Percentiles rank a stretch among this genome's conserved stretches.
These are phyloP conservation scores for Nasturtium officinale DNA, from an alignment of 345 rosid genomes.

Conservation along the genomic window DNA sequence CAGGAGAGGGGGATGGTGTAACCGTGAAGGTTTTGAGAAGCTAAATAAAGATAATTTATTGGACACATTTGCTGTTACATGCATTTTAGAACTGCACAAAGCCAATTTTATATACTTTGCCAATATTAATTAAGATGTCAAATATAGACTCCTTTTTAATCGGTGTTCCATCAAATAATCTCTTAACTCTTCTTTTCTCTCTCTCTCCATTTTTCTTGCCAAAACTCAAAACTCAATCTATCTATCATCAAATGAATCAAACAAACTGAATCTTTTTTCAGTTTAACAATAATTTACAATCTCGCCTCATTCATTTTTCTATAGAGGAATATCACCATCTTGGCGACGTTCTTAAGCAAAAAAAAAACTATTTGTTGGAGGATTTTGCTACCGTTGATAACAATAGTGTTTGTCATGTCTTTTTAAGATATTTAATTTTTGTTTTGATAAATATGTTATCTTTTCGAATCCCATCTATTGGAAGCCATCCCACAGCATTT, in stretches of 20 bases:
- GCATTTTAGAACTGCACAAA: slow-evolving; percentile 18
- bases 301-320: neutral
- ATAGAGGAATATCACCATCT: slow-evolving; percentile 12
- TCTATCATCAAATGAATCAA: slow-evolving; percentile 19
- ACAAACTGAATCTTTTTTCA: slow-evolving; percentile 16
- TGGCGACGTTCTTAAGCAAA: slow-evolving; percentile 6
- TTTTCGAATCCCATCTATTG: slow-evolving; percentile 26
- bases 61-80: neutral
- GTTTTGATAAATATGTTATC: slow-evolving; percentile 36
- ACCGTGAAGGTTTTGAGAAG: slow-evolving; percentile 21
- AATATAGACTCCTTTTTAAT: slow-evolving; percentile 38
- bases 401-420: slow-evolving; percentile 8
- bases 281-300: neutral
- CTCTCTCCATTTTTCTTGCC: slow-evolving; percentile 10
- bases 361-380: neutral
- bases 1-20: neutral
- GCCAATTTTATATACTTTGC: slow-evolving; percentile 24
- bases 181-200: neutral
- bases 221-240: slow-evolving; percentile 18
- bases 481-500: slow-evolving; percentile 37
- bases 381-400: neutral
- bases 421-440: neutral
- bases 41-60: slow-evolving; percentile 25
- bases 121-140: slow-evolving; percentile 37
- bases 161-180: slow-evolving; percentile 30